These are phyloP conservation scores for Eutrema yunnanense DNA, from an alignment of 345 rosid species.

Conservation along the genomic window DNA sequence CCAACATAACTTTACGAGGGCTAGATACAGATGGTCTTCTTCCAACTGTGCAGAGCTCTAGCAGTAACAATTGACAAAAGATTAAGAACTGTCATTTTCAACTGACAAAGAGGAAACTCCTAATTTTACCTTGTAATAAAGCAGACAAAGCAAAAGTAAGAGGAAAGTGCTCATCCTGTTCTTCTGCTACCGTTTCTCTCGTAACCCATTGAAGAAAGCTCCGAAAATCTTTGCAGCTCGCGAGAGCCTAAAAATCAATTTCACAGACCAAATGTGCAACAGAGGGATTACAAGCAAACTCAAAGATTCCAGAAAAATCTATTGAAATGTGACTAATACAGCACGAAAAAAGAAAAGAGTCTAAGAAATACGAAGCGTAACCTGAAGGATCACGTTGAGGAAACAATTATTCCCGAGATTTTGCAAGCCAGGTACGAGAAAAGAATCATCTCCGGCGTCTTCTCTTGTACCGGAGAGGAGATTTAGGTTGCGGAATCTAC, in stretches of 20 bases:
- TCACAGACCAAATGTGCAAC: neutral
- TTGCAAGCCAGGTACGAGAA: conserved; percentile 64
- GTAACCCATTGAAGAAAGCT: conserved; percentile 52
- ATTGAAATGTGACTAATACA: neutral
- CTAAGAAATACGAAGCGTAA: conserved; percentile 5
- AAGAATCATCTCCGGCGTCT: conserved; percentile 18
- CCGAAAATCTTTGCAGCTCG: conserved; percentile 62
- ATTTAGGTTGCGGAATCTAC: conserved; percentile 26
- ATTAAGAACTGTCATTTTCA: neutral
- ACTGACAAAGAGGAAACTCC: neutral
- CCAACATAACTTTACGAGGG: conserved; percentile 70
- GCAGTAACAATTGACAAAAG: neutral
- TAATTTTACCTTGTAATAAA: conserved; percentile 47
- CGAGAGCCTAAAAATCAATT: conserved; percentile 55
- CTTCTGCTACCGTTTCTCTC: conserved; percentile 26
- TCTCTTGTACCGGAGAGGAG: conserved; percentile 28
- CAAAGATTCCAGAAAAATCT: neutral
- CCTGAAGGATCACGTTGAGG: conserved; percentile 84
- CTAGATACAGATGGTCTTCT: conserved; percentile 42
- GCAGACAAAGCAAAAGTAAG: conserved; percentile 57
- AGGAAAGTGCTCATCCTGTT: conserved; percentile 41
- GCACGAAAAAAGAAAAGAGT: neutral
- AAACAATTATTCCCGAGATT: conserved; percentile 87
- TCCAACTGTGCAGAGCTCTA: conserved; percentile 43
- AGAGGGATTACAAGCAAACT: neutral